These are phyloP conservation scores for Xylaria sp. DNA, from an alignment of 495 filamentous ascomycete species.

Conservation along the genomic window DNA sequence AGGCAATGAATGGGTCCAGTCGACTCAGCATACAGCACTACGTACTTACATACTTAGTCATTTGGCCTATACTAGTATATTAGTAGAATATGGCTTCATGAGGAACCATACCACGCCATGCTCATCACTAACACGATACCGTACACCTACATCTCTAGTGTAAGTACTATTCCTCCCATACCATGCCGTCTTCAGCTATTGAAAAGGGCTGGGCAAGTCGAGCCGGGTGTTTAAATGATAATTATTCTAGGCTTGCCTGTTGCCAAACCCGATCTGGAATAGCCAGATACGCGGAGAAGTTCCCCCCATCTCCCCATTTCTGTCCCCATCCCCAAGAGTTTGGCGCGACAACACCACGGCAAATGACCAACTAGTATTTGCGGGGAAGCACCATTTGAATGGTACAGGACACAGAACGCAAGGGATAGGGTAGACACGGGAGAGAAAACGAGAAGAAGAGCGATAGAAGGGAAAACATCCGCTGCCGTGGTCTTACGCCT, in stretches of 20 bases:
- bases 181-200: not conserved
- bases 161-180: not conserved
- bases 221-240: not conserved
- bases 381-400: conserved; percentile 4
- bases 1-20: not conserved
- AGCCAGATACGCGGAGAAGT: not conserved
- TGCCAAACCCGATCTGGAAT: not conserved
- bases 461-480: not conserved
- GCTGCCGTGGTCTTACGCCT: conserved; percentile 2
- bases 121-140: conserved; percentile 1
- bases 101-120: not conserved
- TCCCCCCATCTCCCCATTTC: not conserved
- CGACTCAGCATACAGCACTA: not conserved
- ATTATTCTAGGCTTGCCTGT: not conserved
- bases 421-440: not conserved
- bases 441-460: not conserved
- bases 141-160: not conserved
- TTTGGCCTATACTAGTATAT: no score
- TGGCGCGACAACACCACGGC: conserved; percentile 17
- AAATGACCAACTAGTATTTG: conserved; percentile 19
- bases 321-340: not conserved
- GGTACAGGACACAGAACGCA: not conserved
- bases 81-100: conserved; percentile 12
- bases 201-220: not conserved
- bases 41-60: no score